Evolutionary conservation across 2,329 filamentous ascomycete species (phyloP).

Genomic region (Camptophora hylomeconis): DNA sequence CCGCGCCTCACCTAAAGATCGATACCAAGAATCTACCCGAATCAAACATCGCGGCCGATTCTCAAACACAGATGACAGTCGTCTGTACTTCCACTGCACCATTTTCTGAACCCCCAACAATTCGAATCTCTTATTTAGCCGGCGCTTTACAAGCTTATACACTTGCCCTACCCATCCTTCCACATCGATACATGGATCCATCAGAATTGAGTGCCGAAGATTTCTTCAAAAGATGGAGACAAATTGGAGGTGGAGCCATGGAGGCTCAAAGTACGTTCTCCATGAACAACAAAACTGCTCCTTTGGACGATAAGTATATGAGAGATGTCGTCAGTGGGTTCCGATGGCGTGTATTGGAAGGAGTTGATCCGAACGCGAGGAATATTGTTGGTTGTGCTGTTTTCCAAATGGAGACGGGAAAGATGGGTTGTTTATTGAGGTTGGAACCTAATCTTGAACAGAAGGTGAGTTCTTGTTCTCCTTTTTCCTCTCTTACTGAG

Average conservation of each 20-base stretch:
- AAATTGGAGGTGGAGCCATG: slow-evolving; percentile 78
- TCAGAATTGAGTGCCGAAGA: slow-evolving; percentile 78
- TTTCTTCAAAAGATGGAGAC: slow-evolving; percentile 98
- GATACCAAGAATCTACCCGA: slow-evolving; percentile 85
- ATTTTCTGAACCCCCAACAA: slow-evolving; percentile 75
- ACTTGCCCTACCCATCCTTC: slow-evolving; percentile 71
- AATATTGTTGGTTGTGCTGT: slow-evolving; percentile 85
- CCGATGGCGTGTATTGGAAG: slow-evolving; percentile 72
- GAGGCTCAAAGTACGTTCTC: slow-evolving; percentile 84
- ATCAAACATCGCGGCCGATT: slow-evolving; percentile 58
- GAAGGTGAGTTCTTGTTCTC: slow-evolving; percentile 51
- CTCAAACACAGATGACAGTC: slow-evolving; percentile 82
- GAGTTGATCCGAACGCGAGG: slow-evolving; percentile 81
- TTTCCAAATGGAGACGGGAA: slow-evolving; percentile 66
- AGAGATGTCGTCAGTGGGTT: slow-evolving; percentile 59
- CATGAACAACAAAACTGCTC: slow-evolving; percentile 42
- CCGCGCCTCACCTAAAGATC: slow-evolving; percentile 57
- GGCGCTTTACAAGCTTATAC: slow-evolving; percentile 88
- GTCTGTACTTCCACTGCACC: slow-evolving; percentile 80
- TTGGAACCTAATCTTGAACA: slow-evolving; percentile 88
- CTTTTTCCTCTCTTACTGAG: neutral
- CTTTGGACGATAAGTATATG: slow-evolving; percentile 60
- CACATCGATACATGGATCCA: slow-evolving; percentile 95
- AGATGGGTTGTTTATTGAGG: slow-evolving; percentile 85
- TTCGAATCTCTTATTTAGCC: slow-evolving; percentile 86